Conservation (phyloP, 768 basidiomycete species). For the Amyloporia xantha region DNA sequence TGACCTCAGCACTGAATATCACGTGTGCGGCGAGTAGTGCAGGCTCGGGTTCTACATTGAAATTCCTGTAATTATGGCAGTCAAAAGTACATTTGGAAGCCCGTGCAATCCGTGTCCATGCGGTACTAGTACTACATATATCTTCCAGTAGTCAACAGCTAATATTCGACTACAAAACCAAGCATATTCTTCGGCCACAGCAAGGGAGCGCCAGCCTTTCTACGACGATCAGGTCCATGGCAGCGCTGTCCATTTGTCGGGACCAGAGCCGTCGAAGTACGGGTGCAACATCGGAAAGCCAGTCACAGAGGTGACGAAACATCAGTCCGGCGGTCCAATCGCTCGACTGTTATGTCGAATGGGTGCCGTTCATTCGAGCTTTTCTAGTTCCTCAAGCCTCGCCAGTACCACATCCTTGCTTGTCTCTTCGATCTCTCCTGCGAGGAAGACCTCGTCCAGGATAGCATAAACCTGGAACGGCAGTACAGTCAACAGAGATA, state of each 20-base stretch:
- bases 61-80: too few species aligned
- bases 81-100: too few species aligned
- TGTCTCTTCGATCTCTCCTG: constrained; percentile 97
- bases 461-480: constrained; percentile 84
- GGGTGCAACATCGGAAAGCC: background rate
- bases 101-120: too few species aligned
- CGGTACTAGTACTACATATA: too few species aligned
- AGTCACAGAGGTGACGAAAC: background rate
- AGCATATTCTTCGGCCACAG: too few species aligned
- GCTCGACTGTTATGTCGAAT: background rate
- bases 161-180: too few species aligned
- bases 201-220: too few species aligned
- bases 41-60: too few species aligned
- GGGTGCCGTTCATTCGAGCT: constrained; percentile 55
- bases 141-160: too few species aligned
- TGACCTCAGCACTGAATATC: too few species aligned
- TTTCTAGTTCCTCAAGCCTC: constrained; percentile 88
- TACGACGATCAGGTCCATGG: background rate
- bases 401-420: constrained; percentile 93
- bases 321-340: background rate
- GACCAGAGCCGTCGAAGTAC: background rate
- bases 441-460: constrained; percentile 95
- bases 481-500: background rate
- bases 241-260: too few species aligned
- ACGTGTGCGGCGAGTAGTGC: too few species aligned